Evolutionary conservation across 2,329 filamentous ascomycete species (phyloP), one percentile per base, ranked within the genome.

Genomic region (Chaetomiaceae sp.): DNA sequence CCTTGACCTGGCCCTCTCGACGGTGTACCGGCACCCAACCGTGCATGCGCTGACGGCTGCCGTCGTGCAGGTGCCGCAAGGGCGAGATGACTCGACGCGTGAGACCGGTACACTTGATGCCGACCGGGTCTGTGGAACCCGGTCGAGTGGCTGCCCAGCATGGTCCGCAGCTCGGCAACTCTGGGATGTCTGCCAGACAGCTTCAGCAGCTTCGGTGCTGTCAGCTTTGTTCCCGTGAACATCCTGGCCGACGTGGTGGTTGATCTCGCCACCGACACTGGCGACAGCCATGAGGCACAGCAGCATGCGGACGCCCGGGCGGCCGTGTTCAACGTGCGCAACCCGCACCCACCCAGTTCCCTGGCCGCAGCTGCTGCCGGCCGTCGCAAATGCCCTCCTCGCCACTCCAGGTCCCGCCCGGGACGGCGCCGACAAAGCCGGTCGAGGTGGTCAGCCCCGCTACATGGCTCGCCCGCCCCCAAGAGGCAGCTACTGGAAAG

Each of bases 71-170:
- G 6, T 24, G 22, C 6, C 22, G 22, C 22, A 24, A 9, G 22
- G 6, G 5, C 22, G 9, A 24, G 22, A 9, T 24, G 22, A 9
- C 22, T 9, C 9, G 22, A 24, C 18, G 34, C 18, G 12, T 24
- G 3, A 19, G 34, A 2, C 34, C 22, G 19, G 11, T 37, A 19
- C 11, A 10, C 34, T 6, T 18, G 22, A 11, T 5, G 11, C 5
- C 18, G 19, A 17, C 22, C 22, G 22, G 22, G 22, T 9, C 33
- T 12, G n/a, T 38, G 41, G 41, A 44, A 32, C 24, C 15, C 4
- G n/a, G 15, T n/a, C 22, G 41, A 44, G 26, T 44, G 41, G 41
- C 22, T 44, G 24, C 32, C 41, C 22, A 36, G 22, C 24, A 14
- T 38, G 22, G 24, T 38, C 8, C 36, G 14, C 2, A 38, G 36